These are phyloP conservation scores for Rhizophagus prolifer DNA, from an alignment of 192 early-diverging fungal species.

Conservation along the genomic window DNA sequence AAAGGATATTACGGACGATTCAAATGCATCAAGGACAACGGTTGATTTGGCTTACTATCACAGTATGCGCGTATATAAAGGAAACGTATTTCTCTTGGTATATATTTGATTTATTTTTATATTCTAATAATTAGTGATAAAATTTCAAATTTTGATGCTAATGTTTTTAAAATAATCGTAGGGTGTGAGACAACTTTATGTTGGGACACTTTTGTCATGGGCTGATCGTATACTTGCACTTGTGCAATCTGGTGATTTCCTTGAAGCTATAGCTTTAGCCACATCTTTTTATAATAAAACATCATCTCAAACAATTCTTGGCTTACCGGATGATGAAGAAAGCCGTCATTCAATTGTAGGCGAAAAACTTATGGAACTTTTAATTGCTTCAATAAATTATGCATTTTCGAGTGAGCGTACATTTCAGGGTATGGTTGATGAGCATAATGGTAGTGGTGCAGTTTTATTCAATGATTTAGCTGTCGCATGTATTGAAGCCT, in stretches of 20 bases:
- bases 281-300: slow-evolving; percentile 59
- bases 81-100: slow-evolving; percentile 59
- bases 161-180: slow-evolving; percentile 16
- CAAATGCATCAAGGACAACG: slow-evolving; percentile 9
- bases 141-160: background rate
- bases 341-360: slow-evolving; percentile 52
- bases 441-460: slow-evolving; percentile 39
- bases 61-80: slow-evolving; percentile 54
- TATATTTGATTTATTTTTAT: background rate
- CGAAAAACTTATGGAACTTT: slow-evolving; percentile 54
- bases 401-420: slow-evolving; percentile 52
- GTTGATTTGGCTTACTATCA: slow-evolving; percentile 55
- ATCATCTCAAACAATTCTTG: slow-evolving; percentile 57
- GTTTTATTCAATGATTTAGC: slow-evolving; percentile 51
- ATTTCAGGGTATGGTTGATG: slow-evolving; percentile 41
- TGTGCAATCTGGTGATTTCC: slow-evolving; percentile 56
- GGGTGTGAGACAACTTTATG: slow-evolving; percentile 54
- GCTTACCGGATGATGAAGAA: slow-evolving; percentile 57
- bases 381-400: slow-evolving; percentile 53
- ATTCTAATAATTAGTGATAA: background rate
- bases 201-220: slow-evolving; percentile 58
- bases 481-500: slow-evolving; percentile 51
- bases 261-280: slow-evolving; percentile 56
- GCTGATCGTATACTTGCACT: slow-evolving; percentile 56
- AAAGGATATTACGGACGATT: slow-evolving; percentile 39